Conservation (phyloP, 1,284 basidiomycete genomes). For the Naganishia sp. region DNA sequence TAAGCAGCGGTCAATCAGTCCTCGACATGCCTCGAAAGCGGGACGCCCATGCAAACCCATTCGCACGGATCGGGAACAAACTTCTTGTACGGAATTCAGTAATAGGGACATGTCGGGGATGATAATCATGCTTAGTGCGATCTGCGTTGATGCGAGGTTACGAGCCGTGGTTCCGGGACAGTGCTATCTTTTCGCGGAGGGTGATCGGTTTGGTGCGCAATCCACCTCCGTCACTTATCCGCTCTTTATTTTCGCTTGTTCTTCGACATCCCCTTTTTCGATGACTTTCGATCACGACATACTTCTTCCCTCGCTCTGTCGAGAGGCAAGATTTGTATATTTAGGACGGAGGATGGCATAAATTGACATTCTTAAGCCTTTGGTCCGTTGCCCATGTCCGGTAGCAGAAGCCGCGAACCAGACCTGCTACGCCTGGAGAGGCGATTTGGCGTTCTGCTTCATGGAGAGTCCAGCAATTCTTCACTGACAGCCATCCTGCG, state of each 20-base stretch:
- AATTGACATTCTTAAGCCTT: neutral
- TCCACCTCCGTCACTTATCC: neutral
- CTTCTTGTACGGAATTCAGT: slow-evolving; percentile 25
- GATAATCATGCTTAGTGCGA: slow-evolving; percentile 25
- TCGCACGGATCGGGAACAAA: slow-evolving; percentile 22
- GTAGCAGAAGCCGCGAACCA: too few relatives aligned
- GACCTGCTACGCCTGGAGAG: too few relatives aligned
- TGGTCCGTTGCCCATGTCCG: too few relatives aligned
- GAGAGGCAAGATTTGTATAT: slow-evolving; percentile 28
- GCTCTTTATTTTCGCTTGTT: slow-evolving; percentile 7
- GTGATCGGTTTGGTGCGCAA: neutral
- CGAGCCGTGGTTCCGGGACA: neutral
- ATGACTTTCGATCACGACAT: slow-evolving; percentile 8
- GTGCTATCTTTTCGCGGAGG: neutral
- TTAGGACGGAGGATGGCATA: slow-evolving; percentile 19
- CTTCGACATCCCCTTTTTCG: slow-evolving; percentile 20
- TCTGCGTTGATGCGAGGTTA: neutral
- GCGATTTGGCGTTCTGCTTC: too few relatives aligned
- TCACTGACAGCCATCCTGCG: too few relatives aligned
- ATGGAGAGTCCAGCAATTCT: too few relatives aligned
- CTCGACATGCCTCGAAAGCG: slow-evolving; percentile 23
- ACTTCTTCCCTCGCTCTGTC: slow-evolving; percentile 13
- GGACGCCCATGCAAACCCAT: slow-evolving; percentile 27
- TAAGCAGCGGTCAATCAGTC: slow-evolving; percentile 26
- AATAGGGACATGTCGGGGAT: slow-evolving; percentile 29